Base-by-base conservation (phyloP, 768 basidiomycete genomes). In the Mycena sanguinolenta region DNA sequence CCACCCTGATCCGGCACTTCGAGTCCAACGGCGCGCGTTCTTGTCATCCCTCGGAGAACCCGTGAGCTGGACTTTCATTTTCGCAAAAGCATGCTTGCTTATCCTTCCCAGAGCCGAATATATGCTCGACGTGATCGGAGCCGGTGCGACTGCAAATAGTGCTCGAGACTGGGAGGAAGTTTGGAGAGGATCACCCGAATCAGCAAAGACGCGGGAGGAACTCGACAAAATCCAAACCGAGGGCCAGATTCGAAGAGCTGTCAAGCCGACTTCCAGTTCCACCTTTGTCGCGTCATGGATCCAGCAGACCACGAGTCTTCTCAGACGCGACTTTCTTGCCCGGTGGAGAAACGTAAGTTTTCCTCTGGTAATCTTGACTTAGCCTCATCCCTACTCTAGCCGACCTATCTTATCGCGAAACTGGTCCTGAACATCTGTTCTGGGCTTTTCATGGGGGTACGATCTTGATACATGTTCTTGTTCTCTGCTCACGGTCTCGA, bases 91-190 rank as follows among this genome's bases (percentile, higher is more conserved):
- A 38, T 6, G 25, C n/a, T 42, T 10, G 42, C 54, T 61, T 53
- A 17, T 58, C 21, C 17, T 30, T 53, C 34, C 0, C 53, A 89
- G 88, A 50, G 89, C 89, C 34, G 89, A 90, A 70, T 90, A 84
- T 69, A 89, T 90, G 83, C 84, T 93, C 21, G 89, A 91, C 30
- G 91, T 89, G 54, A 93, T 93, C 64, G 93, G 92, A n/a, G 92
- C 93, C 32, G 92, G 92, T 5, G 89, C 89, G 1, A 90, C 91
- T 1, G 87, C 90, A 1, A 82, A 84, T 17, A 89, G 84, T 63
- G 72, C 73, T 19, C 79, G 78, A 25, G 84, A 93, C 67, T 95
- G 93, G 75, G 84, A 86, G 58, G 79, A 86, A 9, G 77, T 86
- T 23, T 95, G 92, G 92, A 74, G 77, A n/a, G 76, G 84, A 5